Evolutionary conservation across 2,329 filamentous ascomycete genomes (phyloP), one percentile per base, ranked within the genome.

Genomic region (Xylaria sp.): DNA sequence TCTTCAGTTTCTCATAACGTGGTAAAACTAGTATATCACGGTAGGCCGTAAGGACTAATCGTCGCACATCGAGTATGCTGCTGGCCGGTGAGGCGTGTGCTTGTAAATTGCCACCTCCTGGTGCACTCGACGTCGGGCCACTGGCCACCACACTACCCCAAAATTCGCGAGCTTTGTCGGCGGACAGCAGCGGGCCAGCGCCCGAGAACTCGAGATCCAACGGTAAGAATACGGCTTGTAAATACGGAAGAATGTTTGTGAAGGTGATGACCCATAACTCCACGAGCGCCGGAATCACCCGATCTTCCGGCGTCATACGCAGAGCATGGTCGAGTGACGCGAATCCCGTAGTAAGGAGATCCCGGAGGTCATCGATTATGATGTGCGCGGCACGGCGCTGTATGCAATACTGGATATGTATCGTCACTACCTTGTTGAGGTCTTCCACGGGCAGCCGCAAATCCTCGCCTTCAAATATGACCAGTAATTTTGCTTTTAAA

Each of bases 231-330:
- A 98, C 94, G 0, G 95, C 94, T 82, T 98, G 95, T 75, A 99
- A 90, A 77, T 97, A 98, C 0, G 96, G 96, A 4, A 98, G 82
- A 45, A 98, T 93, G 6, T 89, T 92, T 2, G 93, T 95, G 75
- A 98, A 98, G 0, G 96, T 94, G 55, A 96, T 90, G 67, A 97
- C 88, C 96, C 96, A 99, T 77, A 98, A 90, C 77, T 97, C 93
- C 2, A 98, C 95, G 0, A 99, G 85, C 64, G 93, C 90, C 0
- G 93, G 93, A 24, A 98, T 93, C n/a, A 98, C 87, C 39, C 91
- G 88, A 69, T 97, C 94, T 76, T 98, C 95, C 0, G 93, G 86
- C 0, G 93, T 90, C 54, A 89, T 88, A 58, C 90, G 88, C 19
- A 98, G 83, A 0, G 93, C 94, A 72, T 94, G 92, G 73, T 97